phyloP scores from a whole-genome alignment of 2,329 filamentous ascomycete species.

The Monosporascus sp. region DNA sequence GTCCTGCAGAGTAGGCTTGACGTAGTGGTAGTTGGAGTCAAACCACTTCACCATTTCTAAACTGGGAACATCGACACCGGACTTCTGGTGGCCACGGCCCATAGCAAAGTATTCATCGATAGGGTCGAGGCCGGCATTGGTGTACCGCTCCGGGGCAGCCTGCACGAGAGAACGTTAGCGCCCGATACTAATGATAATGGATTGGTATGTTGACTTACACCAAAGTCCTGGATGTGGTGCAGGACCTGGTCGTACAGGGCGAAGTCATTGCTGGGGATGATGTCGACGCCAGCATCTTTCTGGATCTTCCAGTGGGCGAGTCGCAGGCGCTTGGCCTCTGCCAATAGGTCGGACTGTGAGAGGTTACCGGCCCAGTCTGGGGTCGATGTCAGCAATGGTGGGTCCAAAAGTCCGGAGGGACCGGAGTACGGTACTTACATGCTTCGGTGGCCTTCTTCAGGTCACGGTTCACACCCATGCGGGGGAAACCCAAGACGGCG shows the following conservation, averaged over 20 bases:
- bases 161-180: constrained; percentile 31
- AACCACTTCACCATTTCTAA: constrained; percentile 99
- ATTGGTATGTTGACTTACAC: constrained; percentile 51
- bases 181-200: neutral
- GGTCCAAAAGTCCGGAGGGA: constrained; percentile 5
- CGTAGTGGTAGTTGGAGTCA: constrained; percentile 99
- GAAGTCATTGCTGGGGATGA: constrained; percentile 99
- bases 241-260: constrained; percentile 98
- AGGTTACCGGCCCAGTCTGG: constrained; percentile 85
- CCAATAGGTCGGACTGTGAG: constrained; percentile 82
- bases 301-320: constrained; percentile 99
- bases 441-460: constrained; percentile 99
- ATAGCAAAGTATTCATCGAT: constrained; percentile 99
- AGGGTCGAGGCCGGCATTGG: constrained; percentile 76
- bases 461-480: constrained; percentile 97
- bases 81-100: constrained; percentile 97
- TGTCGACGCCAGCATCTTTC: constrained; percentile 94
- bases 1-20: constrained; percentile 97
- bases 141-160: constrained; percentile 91
- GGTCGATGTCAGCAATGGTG: constrained; percentile 7
- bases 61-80: constrained; percentile 83
- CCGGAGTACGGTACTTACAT: constrained; percentile 43
- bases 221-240: constrained; percentile 96
- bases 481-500: constrained; percentile 94
- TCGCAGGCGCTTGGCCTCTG: constrained; percentile 95